Percentiles rank a stretch among this genome's conserved stretches.
These are phyloP conservation scores for Fusarium miscanthi DNA, from an alignment of 2,329 filamentous ascomycete species.

Conservation along the genomic window DNA sequence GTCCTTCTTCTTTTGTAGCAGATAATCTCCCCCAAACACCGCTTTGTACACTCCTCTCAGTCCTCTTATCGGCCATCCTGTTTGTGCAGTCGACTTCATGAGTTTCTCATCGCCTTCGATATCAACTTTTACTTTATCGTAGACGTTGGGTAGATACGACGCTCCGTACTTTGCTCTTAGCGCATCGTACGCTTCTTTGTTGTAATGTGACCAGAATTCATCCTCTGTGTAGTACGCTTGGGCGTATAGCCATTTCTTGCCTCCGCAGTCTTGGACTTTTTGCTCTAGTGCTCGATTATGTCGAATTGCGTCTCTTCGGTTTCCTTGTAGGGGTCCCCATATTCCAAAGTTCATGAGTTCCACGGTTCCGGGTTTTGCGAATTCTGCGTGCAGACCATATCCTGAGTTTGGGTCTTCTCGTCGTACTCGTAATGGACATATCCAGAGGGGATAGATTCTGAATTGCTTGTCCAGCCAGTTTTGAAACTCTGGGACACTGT, in stretches of 20 bases:
- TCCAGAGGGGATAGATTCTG: conserved; percentile 65
- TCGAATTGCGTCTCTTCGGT: conserved; percentile 59
- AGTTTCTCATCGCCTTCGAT: conserved; percentile 50
- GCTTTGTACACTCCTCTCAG: conserved; percentile 60
- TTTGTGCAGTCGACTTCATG: conserved; percentile 49
- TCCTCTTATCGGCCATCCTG: conserved; percentile 57
- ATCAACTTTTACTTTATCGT: conserved; percentile 72
- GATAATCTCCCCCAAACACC: conserved; percentile 58
- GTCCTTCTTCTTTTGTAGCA: conserved; percentile 52
- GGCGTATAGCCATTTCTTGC: conserved; percentile 77
- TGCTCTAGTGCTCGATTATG: conserved; percentile 71
- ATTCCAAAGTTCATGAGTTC: conserved; percentile 71
- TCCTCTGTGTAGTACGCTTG: conserved; percentile 75
- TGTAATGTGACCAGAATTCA: conserved; percentile 76
- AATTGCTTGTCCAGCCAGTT: conserved; percentile 60
- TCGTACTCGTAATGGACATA: conserved; percentile 62
- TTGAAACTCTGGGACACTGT: conserved; percentile 56
- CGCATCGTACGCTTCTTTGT: conserved; percentile 67
- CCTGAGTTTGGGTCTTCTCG: conserved; percentile 55
- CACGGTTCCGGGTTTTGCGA: conserved; percentile 52
- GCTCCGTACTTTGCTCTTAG: conserved; percentile 70
- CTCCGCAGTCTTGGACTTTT: conserved; percentile 67
- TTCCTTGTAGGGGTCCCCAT: conserved; percentile 63
- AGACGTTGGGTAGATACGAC: conserved; percentile 69
- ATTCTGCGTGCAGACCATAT: conserved; percentile 61